Evolutionary conservation across 2,329 filamentous ascomycete genomes (phyloP), one percentile per base, ranked within the genome.

Genomic region (Emergomyces africanus): DNA sequence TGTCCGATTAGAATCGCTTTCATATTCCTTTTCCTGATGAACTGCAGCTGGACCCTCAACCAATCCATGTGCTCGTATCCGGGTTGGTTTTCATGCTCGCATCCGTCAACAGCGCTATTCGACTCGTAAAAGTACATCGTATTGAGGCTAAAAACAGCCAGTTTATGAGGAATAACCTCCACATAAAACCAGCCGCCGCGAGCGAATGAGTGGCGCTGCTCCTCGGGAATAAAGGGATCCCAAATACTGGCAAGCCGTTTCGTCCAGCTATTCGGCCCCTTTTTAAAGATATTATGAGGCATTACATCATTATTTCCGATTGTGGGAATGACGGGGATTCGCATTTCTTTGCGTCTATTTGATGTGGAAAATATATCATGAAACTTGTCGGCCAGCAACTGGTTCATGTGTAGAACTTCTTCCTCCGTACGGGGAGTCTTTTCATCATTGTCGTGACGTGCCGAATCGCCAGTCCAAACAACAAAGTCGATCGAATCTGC

Each of bases 281-380:
- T 79, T 48, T 84, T 78, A 71, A 99, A 85, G 69, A 97, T 95
- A 68, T 99, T 99, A 75, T 99, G 94, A 1, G 94, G 94, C 61
- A 96, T 83, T 60, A 99, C 91, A 69, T 99, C 94, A 73, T 99
- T 99, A 76, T 99, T 99, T 61, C 94, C 94, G 65, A 96, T 86
- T 0, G 86, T 96, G 0, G 94, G 91, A 23, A 99, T 80, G 35
- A 97, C 83, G 3, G 94, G 92, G 3, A 97, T 81, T 14, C 79
- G 73, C 60, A 90, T 81, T 60, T 83, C 82, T n/a, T 78, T 78
- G 62, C 75, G 69, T 42, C 25, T 23, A 30, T 33, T 41, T 4
- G 55, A 54, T 18, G 59, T 59, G 3, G 59, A 57, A 41, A 96
- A 96, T 10, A 88, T 79, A 23, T 90, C 82, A 53, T 81, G 74